phyloP scores from a whole-genome alignment of 75 land plant species.

The Selaginella moellendorffii region DNA sequence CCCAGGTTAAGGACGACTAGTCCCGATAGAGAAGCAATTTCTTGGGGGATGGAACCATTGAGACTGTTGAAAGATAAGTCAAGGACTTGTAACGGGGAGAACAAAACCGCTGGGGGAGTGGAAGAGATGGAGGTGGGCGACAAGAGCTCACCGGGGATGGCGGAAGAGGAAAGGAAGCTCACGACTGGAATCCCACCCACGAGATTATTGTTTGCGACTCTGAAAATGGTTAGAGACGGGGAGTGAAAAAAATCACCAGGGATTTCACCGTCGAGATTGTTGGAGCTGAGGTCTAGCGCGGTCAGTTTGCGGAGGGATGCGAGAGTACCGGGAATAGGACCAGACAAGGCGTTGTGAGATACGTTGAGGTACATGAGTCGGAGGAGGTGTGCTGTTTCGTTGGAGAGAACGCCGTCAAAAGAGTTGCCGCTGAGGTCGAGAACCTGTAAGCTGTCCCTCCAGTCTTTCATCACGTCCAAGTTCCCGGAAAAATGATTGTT shows the following conservation, averaged over 20 bases:
- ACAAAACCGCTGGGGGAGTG: background rate
- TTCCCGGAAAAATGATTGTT: conserved; percentile 62
- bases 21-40: conserved; percentile 27
- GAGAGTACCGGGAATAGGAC: background rate
- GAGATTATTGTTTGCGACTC: conserved; percentile 47
- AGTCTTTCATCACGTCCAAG: conserved; percentile 38
- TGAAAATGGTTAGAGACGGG: background rate
- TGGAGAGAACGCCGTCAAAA: background rate
- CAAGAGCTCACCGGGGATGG: background rate
- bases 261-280: conserved; percentile 43
- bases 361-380: conserved; percentile 4
- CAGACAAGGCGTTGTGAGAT: background rate
- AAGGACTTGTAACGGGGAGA: conserved; percentile 33
- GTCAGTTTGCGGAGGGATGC: conserved; percentile 40
- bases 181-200: conserved; percentile 31
- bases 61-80: conserved; percentile 65
- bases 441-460: conserved; percentile 49
- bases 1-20: conserved; percentile 44
- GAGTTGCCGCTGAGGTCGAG: conserved; percentile 66
- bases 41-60: conserved; percentile 53
- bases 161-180: conserved; percentile 7
- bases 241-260: conserved; percentile 20
- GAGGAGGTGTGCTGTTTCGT: conserved; percentile 1
- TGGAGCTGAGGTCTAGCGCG: conserved; percentile 70
- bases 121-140: background rate